Base-by-base conservation (phyloP, 805 yeast species). In the Pichia pseudocactophila region DNA sequence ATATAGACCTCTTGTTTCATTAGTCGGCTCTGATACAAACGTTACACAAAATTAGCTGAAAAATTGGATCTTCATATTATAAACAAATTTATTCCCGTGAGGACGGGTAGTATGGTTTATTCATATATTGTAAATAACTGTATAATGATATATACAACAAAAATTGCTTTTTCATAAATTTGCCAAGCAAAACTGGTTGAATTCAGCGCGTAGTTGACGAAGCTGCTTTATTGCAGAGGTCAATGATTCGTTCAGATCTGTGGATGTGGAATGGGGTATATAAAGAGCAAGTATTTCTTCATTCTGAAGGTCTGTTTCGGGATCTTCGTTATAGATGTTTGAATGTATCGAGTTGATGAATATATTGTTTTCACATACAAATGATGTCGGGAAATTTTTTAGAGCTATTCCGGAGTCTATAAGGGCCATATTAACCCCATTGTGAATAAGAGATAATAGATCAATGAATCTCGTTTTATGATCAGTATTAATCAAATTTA, bases 331-430 rank as follows among this genome's bases (percentile, higher is more conserved):
- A 37, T 48, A 51, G 22, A 26, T 39, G 22, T 35, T 31, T 12
- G 52, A 46, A 33, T 50, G 54, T 15, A 71, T 76, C n/a, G 50
- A 40, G 35, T 59, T 73, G 66, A 39, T 50, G 17, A 54, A 36
- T n/a, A 54, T 20, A 15, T 13, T 27, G 11, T 40, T 44, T 4
- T 37, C 40, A 5, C 45, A 39, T 17, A 40, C 42, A 5, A 53
- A 49, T 2, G 86, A 83, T 7, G 87, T 74, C 1, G 88, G 89
- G 47, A 88, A 65, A 54, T 89, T 95, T 42, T 74, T 68, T 25
- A 87, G 58, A 52, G 89, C 94, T 22, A 90, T 78, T 7, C 88
- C 88, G 0, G 96, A 81, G 60, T 92, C 92, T 0, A 84, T 78
- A 43, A 92, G 60, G 0, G 96, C 95, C 39, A 87, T 57, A 3